Conservation (phyloP, 139 green algal genomes). For the Chlamydomonas asymmetrica region DNA sequence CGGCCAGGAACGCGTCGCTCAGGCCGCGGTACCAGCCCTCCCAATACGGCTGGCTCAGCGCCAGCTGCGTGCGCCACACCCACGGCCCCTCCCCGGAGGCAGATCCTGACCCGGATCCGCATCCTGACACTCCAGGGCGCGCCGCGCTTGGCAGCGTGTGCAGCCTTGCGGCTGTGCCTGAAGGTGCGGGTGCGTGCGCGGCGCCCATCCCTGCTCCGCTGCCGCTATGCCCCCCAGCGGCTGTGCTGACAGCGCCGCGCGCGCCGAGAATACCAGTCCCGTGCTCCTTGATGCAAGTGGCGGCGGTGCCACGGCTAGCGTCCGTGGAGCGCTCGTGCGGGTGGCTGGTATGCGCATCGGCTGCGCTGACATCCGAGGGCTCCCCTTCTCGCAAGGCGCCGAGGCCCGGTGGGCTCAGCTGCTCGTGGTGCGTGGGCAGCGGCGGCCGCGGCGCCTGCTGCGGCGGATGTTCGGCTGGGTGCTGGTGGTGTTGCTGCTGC, state of each 20-base stretch:
- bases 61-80: slow-evolving; percentile 79
- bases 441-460: neutral
- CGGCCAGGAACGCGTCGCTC: slow-evolving; percentile 75
- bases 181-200: too few species aligned
- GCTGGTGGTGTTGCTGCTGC: neutral
- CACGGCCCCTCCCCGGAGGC: slow-evolving; percentile 37
- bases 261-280: too few species aligned
- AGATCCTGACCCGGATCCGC: neutral
- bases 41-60: slow-evolving; percentile 72
- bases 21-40: slow-evolving; percentile 88
- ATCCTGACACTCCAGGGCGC: neutral
- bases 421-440: slow-evolving; percentile 14
- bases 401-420: slow-evolving; percentile 8
- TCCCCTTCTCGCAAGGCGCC: too few species aligned
- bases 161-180: too few species aligned
- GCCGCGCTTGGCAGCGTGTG: neutral
- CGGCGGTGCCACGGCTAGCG: too few species aligned
- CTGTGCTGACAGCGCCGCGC: too few species aligned
- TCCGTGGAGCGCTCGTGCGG: too few species aligned
- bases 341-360: too few species aligned
- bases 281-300: too few species aligned
- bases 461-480: neutral
- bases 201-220: too few species aligned
- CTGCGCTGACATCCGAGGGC: neutral
- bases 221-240: too few species aligned